Conservation (phyloP, 306 rosid species). For the Malus asiatica region DNA sequence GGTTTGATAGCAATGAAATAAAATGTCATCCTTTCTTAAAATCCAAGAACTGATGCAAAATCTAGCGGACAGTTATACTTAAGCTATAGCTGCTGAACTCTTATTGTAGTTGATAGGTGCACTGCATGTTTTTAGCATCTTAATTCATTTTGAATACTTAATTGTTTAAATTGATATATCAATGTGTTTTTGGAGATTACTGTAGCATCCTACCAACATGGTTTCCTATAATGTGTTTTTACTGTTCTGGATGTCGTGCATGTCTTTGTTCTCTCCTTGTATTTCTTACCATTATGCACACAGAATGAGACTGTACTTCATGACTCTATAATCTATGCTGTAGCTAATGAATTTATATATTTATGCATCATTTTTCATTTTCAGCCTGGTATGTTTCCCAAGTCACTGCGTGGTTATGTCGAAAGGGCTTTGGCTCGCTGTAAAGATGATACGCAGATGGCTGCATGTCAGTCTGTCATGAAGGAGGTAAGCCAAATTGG, state of each 20-base stretch:
- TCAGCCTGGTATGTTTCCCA: conserved; percentile 92
- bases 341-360: neutral
- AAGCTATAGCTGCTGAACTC: neutral
- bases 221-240: neutral
- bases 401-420: conserved; percentile 84
- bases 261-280: neutral
- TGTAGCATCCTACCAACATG: neutral
- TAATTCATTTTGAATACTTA: neutral
- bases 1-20: neutral
- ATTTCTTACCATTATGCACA: neutral
- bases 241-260: neutral
- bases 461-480: conserved; percentile 73
- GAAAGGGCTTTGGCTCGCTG: conserved; percentile 96
- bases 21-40: neutral
- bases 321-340: neutral
- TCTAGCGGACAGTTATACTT: neutral
- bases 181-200: neutral
- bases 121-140: neutral
- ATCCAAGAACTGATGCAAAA: neutral
- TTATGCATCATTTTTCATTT: conserved; percentile 12
- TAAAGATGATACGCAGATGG: conserved; percentile 78
- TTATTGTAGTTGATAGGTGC: neutral
- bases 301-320: neutral
- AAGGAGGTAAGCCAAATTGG: conserved; percentile 57
- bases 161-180: neutral